Conservation (phyloP, 176 grass and related monocot species). For the Sorghum bicolor region Sorghum_bicolor_NCBIv3 NC_012879.2:52100501-52101000, state of each 20-base stretch:
- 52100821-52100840: background rate
- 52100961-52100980: too few species aligned
- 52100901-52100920: background rate
- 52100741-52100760: too few species aligned
- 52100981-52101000: too few species aligned
- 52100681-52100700: too few species aligned
- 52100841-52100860: background rate
- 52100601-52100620: background rate
- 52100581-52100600: background rate
- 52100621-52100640: too few species aligned
- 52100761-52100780: too few species aligned
- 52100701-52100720: too few species aligned
- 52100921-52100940: background rate
- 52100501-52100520: too few species aligned
- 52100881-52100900: background rate
- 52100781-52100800: too few species aligned
- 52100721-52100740: too few species aligned
- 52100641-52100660: too few species aligned
- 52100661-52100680: too few species aligned
- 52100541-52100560: background rate
- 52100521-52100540: background rate
- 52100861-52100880: background rate
- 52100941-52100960: background rate
- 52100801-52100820: background rate
- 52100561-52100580: background rate